These are phyloP conservation scores for Grammothele lineata DNA, from an alignment of 768 basidiomycete species.

Conservation along the genomic window DNA sequence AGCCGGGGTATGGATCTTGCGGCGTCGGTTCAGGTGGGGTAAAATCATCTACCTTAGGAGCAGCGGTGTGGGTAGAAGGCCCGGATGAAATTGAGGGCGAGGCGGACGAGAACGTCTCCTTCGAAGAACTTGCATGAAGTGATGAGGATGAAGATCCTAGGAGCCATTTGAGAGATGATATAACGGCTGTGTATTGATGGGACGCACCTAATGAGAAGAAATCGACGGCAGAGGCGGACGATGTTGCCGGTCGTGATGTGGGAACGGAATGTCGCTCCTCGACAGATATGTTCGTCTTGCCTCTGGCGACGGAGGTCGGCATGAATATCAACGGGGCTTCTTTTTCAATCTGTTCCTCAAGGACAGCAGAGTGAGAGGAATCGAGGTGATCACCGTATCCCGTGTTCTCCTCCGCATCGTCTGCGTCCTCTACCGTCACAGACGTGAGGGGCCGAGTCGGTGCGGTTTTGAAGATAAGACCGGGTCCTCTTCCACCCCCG, in stretches of 20 bases:
- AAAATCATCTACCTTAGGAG: constrained; percentile 64
- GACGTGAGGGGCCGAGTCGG: constrained; percentile 17
- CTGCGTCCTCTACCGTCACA: constrained; percentile 24
- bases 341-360: constrained; percentile 13
- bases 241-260: constrained; percentile 6
- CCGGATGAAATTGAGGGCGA: constrained; percentile 7
- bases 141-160: constrained; percentile 25
- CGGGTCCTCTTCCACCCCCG: constrained; percentile 58
- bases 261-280: constrained; percentile 24
- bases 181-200: background rate
- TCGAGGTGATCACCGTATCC: constrained; percentile 3
- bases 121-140: constrained; percentile 1
- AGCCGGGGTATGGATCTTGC: constrained; percentile 79
- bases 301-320: constrained; percentile 56
- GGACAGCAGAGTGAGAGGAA: constrained; percentile 6
- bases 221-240: constrained; percentile 42
- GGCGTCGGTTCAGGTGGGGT: constrained; percentile 70
- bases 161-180: background rate
- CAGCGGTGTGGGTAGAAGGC: constrained; percentile 40
- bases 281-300: constrained; percentile 44
- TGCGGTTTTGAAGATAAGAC: constrained; percentile 52
- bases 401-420: constrained; percentile 18
- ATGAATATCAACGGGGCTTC: constrained; percentile 44
- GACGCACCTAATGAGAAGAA: constrained; percentile 66
- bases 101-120: constrained; percentile 4